Evolutionary conservation across 2,329 filamentous ascomycete species (phyloP).

Genomic region (Sclerotinia sclerotiorum): DNA sequence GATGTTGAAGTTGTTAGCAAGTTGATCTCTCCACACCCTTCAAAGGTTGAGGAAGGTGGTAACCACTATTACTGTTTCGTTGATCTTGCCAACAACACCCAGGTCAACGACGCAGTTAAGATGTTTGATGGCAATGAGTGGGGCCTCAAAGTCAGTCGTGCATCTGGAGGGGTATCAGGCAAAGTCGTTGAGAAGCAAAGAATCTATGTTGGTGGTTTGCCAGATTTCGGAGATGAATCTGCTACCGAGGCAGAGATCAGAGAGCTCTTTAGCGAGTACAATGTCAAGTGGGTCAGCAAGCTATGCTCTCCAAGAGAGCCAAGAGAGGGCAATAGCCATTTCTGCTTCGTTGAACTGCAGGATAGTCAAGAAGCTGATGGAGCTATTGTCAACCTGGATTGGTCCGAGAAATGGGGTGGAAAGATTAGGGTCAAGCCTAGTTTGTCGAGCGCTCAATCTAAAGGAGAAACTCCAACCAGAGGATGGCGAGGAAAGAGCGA

Average conservation of each 20-base stretch:
- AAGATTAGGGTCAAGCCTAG: conserved; percentile 33
- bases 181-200: conserved; percentile 43
- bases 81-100: conserved; percentile 56
- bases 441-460: conserved; percentile 11
- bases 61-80: conserved; percentile 66
- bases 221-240: conserved; percentile 50
- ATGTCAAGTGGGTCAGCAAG: conserved; percentile 43
- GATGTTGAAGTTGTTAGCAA: conserved; percentile 44
- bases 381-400: conserved; percentile 49
- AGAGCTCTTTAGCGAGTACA: conserved; percentile 49
- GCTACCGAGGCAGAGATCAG: conserved; percentile 49
- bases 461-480: conserved; percentile 21
- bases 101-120: conserved; percentile 53
- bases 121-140: conserved; percentile 40
- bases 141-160: conserved; percentile 30
- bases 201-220: conserved; percentile 53
- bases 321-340: conserved; percentile 56
- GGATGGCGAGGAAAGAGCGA: conserved; percentile 22
- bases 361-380: conserved; percentile 54
- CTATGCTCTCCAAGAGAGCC: conserved; percentile 56
- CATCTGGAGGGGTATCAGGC: conserved; percentile 26
- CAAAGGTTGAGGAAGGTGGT: conserved; percentile 51
- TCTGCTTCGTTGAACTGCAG: conserved; percentile 63
- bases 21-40: conserved; percentile 57
- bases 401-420: conserved; percentile 32